These are phyloP conservation scores for Coprinopsis sp. DNA, from an alignment of 768 basidiomycete genomes.

Conservation along the genomic window DNA sequence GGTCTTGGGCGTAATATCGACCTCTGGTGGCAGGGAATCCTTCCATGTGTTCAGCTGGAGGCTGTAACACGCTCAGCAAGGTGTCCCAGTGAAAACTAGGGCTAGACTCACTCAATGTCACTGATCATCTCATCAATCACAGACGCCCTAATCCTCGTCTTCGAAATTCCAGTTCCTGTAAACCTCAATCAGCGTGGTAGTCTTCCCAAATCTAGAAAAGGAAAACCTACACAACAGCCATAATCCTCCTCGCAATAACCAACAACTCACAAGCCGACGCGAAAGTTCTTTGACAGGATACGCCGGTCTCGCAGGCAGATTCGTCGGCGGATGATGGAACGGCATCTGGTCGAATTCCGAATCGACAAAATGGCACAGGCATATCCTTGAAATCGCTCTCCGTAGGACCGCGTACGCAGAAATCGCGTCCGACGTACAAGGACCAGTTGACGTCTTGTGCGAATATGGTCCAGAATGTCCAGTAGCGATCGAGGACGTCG, in stretches of 20 bases:
- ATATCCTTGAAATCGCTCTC: constrained; percentile 30
- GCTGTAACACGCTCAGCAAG: constrained; percentile 20
- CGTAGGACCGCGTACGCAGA: constrained; percentile 37
- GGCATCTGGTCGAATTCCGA: constrained; percentile 44
- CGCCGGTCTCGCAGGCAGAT: constrained; percentile 36
- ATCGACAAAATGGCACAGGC: constrained; percentile 45
- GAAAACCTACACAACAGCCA: constrained; percentile 54
- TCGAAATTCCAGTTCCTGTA: constrained; percentile 41
- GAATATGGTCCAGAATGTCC: constrained; percentile 58
- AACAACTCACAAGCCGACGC: constrained; percentile 45
- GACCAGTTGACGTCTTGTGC: constrained; percentile 64
- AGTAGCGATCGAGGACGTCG: constrained; percentile 54
- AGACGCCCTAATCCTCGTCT: constrained; percentile 33
- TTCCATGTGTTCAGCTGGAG: constrained; percentile 48
- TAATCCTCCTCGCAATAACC: constrained; percentile 44
- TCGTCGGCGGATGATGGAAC: constrained; percentile 39
- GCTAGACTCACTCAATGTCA: constrained; percentile 44
- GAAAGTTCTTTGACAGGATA: constrained; percentile 44
- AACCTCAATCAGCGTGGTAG: too few species aligned
- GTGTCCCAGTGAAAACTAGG: not conserved
- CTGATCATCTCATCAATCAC: constrained; percentile 45
- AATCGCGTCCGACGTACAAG: constrained; percentile 61
- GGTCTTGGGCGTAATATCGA: constrained; percentile 46
- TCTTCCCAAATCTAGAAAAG: too few species aligned
- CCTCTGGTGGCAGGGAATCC: constrained; percentile 38